These are phyloP conservation scores for Elaphomyces granulatus DNA, from an alignment of 495 filamentous ascomycete species.

Conservation along the genomic window DNA sequence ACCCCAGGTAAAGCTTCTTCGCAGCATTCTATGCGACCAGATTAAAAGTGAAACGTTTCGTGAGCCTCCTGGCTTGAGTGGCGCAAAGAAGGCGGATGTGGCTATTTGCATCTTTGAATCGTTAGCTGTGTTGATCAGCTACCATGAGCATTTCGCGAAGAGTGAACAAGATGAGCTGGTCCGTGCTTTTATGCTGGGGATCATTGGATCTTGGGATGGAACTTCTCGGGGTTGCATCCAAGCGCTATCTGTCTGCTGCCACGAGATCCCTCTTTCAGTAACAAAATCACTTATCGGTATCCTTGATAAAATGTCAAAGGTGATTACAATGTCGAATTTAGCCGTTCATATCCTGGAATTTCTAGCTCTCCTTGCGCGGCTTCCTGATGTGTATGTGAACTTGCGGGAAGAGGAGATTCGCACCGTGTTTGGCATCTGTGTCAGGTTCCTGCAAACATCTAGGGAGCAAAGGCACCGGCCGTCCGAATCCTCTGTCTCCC, in stretches of 20 bases:
- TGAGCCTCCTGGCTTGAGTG: conserved; percentile 57
- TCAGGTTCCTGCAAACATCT: conserved; percentile 72
- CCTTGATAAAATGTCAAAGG: conserved; percentile 81
- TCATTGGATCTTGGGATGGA: conserved; percentile 66
- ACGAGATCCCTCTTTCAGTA: conserved; percentile 74
- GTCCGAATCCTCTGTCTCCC: conserved; percentile 19
- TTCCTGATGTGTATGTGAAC: conserved; percentile 75
- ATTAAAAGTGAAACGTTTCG: conserved; percentile 58
- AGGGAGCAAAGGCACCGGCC: conserved; percentile 39
- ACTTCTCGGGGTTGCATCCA: conserved; percentile 87
- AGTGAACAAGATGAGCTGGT: conserved; percentile 81
- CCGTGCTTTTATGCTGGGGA: conserved; percentile 64
- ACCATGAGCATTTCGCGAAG: conserved; percentile 71
- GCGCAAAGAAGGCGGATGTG: conserved; percentile 76
- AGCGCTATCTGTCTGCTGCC: conserved; percentile 81
- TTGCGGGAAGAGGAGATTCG: conserved; percentile 78
- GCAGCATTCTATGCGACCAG: conserved; percentile 65
- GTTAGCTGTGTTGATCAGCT: conserved; percentile 72
- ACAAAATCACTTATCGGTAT: conserved; percentile 70
- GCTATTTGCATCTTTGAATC: conserved; percentile 75
- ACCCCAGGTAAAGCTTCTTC: conserved; percentile 59
- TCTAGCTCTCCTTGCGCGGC: conserved; percentile 65
- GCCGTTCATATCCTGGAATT: conserved; percentile 94
- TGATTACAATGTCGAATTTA: conserved; percentile 82
- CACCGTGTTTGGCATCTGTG: conserved; percentile 86